Base-by-base conservation (phyloP, 2,329 filamentous ascomycete genomes). In the Fusarium foetens region DNA sequence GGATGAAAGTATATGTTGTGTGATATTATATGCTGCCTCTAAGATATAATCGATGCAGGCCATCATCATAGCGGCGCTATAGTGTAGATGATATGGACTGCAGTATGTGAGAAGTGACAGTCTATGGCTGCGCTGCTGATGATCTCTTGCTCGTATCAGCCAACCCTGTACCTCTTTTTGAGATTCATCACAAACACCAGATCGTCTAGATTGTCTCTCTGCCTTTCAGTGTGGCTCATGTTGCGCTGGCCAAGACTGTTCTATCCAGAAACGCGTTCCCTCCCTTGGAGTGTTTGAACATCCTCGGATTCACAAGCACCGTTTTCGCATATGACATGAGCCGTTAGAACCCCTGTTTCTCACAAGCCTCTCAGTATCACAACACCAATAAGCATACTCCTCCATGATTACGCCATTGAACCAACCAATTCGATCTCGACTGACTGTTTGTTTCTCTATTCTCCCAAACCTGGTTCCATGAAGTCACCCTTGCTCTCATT, bases 111-210 rank as follows among this genome's bases (percentile, higher is more conserved):
- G 46, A 72, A 66, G 29, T 72, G 69, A 72, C 54, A 38, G 16
- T 39, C 36, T 46, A 43, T 25, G 45, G 36, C 42, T 53, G 38
- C 31, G 41, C 54, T 60, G 68, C 58, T 36, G 41, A 39, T 57
- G 52, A 64, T 54, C 52, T 64, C 36, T 36, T 31, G 25, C 46
- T 64, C 27, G 39, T 64, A 38, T 53, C 39, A 48, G 55, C 41
- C 38, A 51, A 59, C 67, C 59, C 51, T 60, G 52, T 25, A 27
- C 58, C 43, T 39, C 38, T 43, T 58, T 55, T 43, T 52, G 39
- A 70, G 55, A 62, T 59, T 66, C 52, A 48, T 67, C 66, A 72
- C 39, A 73, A 41, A 70, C 69, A 66, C 33, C 57, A 39, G 14
- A 49, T 58, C n/a, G 21, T 19, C 19, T 45, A 43, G 51, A 38